Conservation (phyloP, 768 basidiomycete genomes). For the Tremella mesenterica region DNA sequence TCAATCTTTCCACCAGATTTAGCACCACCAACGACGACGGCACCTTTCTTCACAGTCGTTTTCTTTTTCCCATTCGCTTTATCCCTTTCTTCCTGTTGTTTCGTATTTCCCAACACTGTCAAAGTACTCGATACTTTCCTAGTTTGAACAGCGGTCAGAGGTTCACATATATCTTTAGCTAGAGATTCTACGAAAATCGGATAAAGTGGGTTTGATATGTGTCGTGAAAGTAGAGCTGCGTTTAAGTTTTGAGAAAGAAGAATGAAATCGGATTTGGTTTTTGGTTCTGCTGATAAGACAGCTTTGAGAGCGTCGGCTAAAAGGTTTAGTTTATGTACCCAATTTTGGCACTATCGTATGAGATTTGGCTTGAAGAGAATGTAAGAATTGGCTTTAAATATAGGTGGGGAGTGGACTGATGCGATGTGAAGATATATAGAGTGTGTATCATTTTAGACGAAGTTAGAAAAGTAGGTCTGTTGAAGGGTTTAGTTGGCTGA, state of each 20-base stretch:
- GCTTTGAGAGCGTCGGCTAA: conserved; percentile 31
- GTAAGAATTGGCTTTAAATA: no score
- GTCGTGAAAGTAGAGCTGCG: conserved; percentile 64
- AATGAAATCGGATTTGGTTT: conserved; percentile 81
- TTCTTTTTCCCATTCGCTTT: conserved; percentile 87
- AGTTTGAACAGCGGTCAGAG: conserved; percentile 82
- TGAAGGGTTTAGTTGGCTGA: no score
- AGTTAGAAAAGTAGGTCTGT: no score
- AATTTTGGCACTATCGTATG: not conserved
- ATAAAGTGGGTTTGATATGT: conserved; percentile 75
- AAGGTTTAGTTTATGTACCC: not conserved
- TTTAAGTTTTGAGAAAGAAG: conserved; percentile 65
- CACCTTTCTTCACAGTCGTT: conserved; percentile 9
- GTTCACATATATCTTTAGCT: conserved; percentile 61
- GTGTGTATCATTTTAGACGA: no score
- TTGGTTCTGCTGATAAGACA: conserved; percentile 68
- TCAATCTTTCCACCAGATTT: conserved; percentile 54
- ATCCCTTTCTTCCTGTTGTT: conserved; percentile 81
- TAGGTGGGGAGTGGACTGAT: not conserved
- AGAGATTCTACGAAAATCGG: conserved; percentile 74
- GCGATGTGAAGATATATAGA: not conserved
- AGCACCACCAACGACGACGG: not conserved
- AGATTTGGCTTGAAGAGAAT: not conserved
- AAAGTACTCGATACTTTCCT: conserved; percentile 77
- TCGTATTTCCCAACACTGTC: conserved; percentile 85